A percentile compares a stretch with the other conserved stretches of the same genome.
Conservation (phyloP, 148 eudicot genomes). For the Silene uniflora region DNA sequence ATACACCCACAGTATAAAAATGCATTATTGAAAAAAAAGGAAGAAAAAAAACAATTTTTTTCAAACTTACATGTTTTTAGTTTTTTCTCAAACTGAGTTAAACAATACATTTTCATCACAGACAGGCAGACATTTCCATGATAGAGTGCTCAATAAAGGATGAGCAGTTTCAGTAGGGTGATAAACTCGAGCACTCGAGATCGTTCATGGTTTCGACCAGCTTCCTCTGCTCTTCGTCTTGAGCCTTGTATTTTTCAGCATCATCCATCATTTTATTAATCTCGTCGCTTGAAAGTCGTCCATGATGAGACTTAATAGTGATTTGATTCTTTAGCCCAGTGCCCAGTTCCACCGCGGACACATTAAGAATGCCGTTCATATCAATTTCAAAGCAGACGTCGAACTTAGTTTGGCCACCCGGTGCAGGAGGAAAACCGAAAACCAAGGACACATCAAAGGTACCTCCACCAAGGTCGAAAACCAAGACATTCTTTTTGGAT, state of each 20-base stretch:
- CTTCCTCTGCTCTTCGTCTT: not conserved
- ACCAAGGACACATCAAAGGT: not conserved
- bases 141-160: too few species aligned
- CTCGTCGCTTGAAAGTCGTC: not conserved
- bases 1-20: too few species aligned
- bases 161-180: too few species aligned
- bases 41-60: too few species aligned
- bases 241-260: slow-evolving; percentile 11
- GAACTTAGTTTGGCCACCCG: not conserved
- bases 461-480: too few species aligned
- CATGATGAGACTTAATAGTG: slow-evolving; percentile 10
- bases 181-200: not conserved
- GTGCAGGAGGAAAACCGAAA: slow-evolving; percentile 15
- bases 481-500: too few species aligned
- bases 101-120: too few species aligned
- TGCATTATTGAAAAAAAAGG: too few species aligned
- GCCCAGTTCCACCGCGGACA: slow-evolving; percentile 14
- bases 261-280: slow-evolving; percentile 21
- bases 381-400: slow-evolving; percentile 17
- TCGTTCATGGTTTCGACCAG: not conserved
- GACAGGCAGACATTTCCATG: too few species aligned
- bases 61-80: too few species aligned
- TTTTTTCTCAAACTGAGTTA: too few species aligned
- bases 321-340: not conserved
- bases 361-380: slow-evolving; percentile 23